Evolutionary conservation across 164 flowering plant species (phyloP).

Genomic region (Vitis rupestris): DNA sequence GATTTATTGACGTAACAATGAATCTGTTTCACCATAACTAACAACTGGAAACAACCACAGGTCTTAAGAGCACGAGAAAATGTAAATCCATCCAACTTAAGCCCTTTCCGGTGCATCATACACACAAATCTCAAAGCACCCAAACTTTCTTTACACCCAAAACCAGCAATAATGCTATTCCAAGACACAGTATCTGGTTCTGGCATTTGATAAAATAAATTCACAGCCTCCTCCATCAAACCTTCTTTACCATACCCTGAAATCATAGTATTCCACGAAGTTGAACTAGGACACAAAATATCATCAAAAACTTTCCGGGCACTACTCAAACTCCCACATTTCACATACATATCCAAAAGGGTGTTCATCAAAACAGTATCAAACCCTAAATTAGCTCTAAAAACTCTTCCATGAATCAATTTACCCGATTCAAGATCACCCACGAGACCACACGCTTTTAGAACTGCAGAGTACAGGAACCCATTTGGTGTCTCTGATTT

Average conservation of each 20-base stretch:
- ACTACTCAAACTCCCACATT: conserved; percentile 27
- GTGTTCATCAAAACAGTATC: conserved; percentile 32
- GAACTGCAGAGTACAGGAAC: conserved; percentile 29
- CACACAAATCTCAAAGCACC: conserved; percentile 14
- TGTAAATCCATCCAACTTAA: conserved; percentile 23
- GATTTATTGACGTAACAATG: conserved; percentile 24
- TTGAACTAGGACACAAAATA: conserved; percentile 9
- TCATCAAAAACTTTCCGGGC: conserved; percentile 24
- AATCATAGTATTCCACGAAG: conserved; percentile 30
- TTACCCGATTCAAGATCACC: conserved; percentile 25
- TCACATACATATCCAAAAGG: conserved; percentile 35
- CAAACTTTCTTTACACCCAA: conserved; percentile 14
- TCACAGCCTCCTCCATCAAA: conserved; percentile 22
- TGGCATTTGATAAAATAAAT: conserved; percentile 23
- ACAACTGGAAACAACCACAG: conserved; percentile 16
- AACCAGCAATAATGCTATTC: conserved; percentile 30
- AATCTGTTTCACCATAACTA: conserved; percentile 20
- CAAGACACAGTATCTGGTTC: conserved; percentile 25
- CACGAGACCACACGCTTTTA: conserved; percentile 26
- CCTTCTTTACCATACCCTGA: conserved; percentile 21
- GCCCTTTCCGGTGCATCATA: conserved; percentile 26
- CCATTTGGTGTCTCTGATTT: conserved; percentile 23
- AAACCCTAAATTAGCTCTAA: conserved; percentile 9
- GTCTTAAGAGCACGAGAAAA: conserved; percentile 29
- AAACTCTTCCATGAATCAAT: conserved; percentile 16